Evolutionary conservation across 2,329 filamentous ascomycete species (phyloP).

Genomic region (Sporothrix inflata): DNA sequence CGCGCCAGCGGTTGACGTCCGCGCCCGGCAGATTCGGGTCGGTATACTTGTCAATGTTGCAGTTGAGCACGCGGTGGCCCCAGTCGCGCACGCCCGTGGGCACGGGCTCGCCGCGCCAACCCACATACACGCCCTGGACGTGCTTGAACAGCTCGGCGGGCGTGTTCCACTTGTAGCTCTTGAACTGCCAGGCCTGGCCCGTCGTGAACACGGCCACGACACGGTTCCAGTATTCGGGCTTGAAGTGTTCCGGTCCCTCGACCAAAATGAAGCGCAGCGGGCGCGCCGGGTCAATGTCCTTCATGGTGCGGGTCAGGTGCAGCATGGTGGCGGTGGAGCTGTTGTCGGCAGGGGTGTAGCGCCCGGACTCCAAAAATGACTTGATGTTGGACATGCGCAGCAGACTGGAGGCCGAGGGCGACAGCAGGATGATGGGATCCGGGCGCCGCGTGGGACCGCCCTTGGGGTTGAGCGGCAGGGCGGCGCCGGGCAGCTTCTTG

Average conservation of each 20-base stretch:
- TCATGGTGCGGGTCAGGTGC: constrained; percentile 78
- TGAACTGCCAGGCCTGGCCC: constrained; percentile 97
- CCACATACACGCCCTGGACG: constrained; percentile 84
- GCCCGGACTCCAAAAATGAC: constrained; percentile 83
- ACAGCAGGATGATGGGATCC: constrained; percentile 94
- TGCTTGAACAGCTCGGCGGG: constrained; percentile 88
- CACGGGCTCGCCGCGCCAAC: constrained; percentile 82
- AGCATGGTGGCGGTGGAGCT: constrained; percentile 77
- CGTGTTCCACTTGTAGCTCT: constrained; percentile 93
- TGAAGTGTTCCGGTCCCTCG: constrained; percentile 91
- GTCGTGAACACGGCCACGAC: constrained; percentile 97
- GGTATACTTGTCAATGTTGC: constrained; percentile 83
- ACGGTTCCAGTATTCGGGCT: constrained; percentile 95
- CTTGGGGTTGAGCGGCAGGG: constrained; percentile 58
- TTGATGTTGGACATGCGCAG: constrained; percentile 96
- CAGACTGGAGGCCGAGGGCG: constrained; percentile 90
- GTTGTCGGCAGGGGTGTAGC: constrained; percentile 76
- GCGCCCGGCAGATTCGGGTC: constrained; percentile 50
- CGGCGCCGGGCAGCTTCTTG: constrained; percentile 47
- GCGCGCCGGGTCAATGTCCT: constrained; percentile 67
- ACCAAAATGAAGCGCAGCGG: constrained; percentile 94
- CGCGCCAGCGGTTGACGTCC: constrained; percentile 71
- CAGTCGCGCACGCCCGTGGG: constrained; percentile 80
- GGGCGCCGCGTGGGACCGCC: constrained; percentile 54
- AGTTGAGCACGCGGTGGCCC: constrained; percentile 80